These are phyloP conservation scores for Entelexis sorbosivorans DNA, from an alignment of 1,139 yeast genomes.

Conservation along the genomic window DNA sequence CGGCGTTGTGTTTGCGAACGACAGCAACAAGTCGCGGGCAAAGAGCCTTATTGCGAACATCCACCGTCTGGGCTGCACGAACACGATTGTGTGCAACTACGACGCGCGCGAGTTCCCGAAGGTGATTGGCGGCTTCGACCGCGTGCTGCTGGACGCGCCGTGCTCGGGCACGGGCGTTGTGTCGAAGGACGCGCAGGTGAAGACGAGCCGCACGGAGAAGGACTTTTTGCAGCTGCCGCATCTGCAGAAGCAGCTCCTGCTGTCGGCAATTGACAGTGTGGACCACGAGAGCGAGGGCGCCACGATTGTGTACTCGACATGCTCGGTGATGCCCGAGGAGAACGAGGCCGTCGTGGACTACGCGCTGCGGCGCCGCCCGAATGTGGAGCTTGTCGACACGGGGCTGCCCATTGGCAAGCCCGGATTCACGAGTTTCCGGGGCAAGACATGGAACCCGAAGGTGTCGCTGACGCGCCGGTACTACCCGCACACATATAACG, in stretches of 20 bases:
- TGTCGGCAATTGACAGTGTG: constrained; percentile 94
- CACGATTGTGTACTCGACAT: constrained; percentile 88
- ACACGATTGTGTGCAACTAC: constrained; percentile 91
- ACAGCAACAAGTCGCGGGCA: constrained; percentile 90
- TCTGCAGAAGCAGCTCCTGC: constrained; percentile 81
- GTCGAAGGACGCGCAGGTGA: constrained; percentile 92
- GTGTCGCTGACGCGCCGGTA: constrained; percentile 80
- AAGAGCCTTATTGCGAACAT: constrained; percentile 94
- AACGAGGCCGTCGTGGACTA: constrained; percentile 98
- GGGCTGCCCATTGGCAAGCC: constrained; percentile 93
- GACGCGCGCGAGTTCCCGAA: constrained; percentile 98
- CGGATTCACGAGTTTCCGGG: constrained; percentile 88
- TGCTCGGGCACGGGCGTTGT: constrained; percentile 99
- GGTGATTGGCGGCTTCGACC: constrained; percentile 95
- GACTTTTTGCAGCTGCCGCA: constrained; percentile 96
- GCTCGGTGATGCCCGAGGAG: constrained; percentile 97
- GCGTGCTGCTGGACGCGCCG: constrained; percentile 93
- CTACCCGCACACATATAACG: constrained; percentile 96
- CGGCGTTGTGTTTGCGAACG: constrained; percentile 95
- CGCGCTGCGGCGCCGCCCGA: constrained; percentile 91
- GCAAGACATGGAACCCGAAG: constrained; percentile 75
- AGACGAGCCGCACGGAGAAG: constrained; percentile 85
- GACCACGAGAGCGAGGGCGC: constrained; percentile 83
- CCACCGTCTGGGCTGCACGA: constrained; percentile 92
- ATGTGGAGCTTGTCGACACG: constrained; percentile 86